These are phyloP conservation scores for Globisporangium uncinulatum DNA, from an alignment of 352 stramenopile species.

Conservation along the genomic window DNA sequence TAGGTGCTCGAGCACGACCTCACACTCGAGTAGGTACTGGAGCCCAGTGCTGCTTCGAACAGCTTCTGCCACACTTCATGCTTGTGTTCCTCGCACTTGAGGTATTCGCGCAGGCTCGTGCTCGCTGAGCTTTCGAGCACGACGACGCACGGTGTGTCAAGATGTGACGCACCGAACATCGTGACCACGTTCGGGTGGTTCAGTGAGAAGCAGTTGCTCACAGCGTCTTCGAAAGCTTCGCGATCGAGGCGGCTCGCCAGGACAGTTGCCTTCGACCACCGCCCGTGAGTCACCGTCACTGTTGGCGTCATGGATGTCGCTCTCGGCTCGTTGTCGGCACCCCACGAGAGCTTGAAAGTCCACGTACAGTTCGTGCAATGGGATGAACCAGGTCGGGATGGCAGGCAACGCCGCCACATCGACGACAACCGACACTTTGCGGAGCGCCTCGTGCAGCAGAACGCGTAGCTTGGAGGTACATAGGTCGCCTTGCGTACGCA, in stretches of 20 bases:
- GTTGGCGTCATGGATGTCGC: too few species aligned
- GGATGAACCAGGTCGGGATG: too few species aligned
- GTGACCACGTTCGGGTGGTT: conserved; percentile 17
- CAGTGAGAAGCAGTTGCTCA: conserved; percentile 23
- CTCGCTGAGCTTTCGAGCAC: background rate
- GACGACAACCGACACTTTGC: too few species aligned
- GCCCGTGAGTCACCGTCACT: too few species aligned
- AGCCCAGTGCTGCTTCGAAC: conserved; percentile 22
- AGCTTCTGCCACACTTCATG: conserved; percentile 1
- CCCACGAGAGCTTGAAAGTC: too few species aligned
- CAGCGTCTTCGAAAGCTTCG: background rate
- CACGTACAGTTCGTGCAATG: too few species aligned
- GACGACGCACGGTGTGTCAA: background rate
- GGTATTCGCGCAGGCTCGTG: conserved; percentile 3
- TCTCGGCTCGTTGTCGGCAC: too few species aligned
- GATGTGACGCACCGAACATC: conserved; percentile 16
- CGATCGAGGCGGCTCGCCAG: background rate
- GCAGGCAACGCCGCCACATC: too few species aligned
- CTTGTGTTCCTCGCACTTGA: background rate
- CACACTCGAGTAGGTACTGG: conserved; percentile 16
- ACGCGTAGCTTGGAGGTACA: too few species aligned
- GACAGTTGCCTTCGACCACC: conserved; percentile 12
- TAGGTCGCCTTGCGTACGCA: too few species aligned
- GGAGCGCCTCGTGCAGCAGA: too few species aligned
- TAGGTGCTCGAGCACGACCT: background rate